phyloP scores from a whole-genome alignment of 371 early-diverging fungal species.

The Rhizopus sp. region DNA sequence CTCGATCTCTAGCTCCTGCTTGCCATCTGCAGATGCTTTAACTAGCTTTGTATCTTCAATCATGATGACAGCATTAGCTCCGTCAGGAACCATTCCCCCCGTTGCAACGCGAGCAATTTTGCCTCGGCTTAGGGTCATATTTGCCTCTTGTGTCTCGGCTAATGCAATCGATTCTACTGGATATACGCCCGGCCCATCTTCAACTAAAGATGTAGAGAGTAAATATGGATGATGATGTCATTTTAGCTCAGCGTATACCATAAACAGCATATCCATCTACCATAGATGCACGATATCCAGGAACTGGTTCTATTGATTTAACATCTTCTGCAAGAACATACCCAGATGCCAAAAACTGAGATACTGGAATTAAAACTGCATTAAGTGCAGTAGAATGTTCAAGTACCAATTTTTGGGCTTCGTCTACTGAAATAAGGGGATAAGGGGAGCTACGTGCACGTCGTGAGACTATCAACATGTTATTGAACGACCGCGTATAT shows the following conservation, averaged over 20 bases:
- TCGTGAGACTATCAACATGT: slow-evolving; percentile 47
- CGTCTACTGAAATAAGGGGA: slow-evolving; percentile 72
- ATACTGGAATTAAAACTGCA: slow-evolving; percentile 44
- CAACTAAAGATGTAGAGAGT: slow-evolving; percentile 37
- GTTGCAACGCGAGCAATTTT: slow-evolving; percentile 82
- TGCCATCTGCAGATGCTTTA: slow-evolving; percentile 54
- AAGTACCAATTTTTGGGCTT: slow-evolving; percentile 65
- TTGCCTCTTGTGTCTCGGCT: slow-evolving; percentile 47
- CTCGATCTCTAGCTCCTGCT: slow-evolving; percentile 64
- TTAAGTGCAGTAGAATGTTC: slow-evolving; percentile 38
- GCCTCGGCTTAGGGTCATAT: slow-evolving; percentile 47
- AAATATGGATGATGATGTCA: not conserved
- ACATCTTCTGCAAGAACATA: slow-evolving; percentile 80
- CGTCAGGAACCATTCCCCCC: slow-evolving; percentile 83
- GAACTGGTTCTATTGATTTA: slow-evolving; percentile 73
- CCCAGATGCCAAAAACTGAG: slow-evolving; percentile 42
- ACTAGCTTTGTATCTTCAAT: slow-evolving; percentile 85
- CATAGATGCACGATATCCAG: slow-evolving; percentile 84
- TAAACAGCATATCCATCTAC: slow-evolving; percentile 94
- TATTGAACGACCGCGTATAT: slow-evolving; percentile 1
- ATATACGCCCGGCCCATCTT: slow-evolving; percentile 82
- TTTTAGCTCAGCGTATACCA: slow-evolving; percentile 40
- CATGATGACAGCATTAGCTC: slow-evolving; percentile 90
- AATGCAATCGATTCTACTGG: slow-evolving; percentile 63
- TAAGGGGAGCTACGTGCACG: slow-evolving; percentile 82